phyloP scores from a whole-genome alignment of 148 eudicot species.

The Persicaria tinctoria region DNA sequence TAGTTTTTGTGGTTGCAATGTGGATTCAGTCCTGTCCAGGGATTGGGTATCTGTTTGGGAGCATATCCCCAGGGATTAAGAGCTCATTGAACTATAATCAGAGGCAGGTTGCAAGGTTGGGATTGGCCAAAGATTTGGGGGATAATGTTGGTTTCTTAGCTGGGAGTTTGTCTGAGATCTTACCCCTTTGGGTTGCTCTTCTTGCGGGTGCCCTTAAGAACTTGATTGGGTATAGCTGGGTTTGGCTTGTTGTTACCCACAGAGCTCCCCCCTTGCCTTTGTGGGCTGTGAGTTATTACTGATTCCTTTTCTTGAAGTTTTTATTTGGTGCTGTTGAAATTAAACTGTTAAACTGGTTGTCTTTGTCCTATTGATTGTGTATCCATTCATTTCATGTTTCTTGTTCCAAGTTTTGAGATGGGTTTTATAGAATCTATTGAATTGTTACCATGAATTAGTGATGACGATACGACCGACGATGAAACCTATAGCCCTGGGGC shows the following conservation, averaged over 20 bases:
- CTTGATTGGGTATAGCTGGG: slow-evolving; percentile 84
- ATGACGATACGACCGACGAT: neutral
- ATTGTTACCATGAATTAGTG: neutral
- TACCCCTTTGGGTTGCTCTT: slow-evolving; percentile 84
- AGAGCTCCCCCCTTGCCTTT: slow-evolving; percentile 66
- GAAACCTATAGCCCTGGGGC: no score
- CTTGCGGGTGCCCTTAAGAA: slow-evolving; percentile 88
- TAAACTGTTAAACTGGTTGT: neutral
- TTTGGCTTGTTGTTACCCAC: slow-evolving; percentile 74
- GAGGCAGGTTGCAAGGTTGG: slow-evolving; percentile 75
- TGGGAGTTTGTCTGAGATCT: slow-evolving; percentile 66
- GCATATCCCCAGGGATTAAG: slow-evolving; percentile 77
- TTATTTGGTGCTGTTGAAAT: neutral
- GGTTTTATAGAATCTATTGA: neutral
- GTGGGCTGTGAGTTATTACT: slow-evolving; percentile 66
- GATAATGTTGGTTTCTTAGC: slow-evolving; percentile 95
- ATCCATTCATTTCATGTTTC: neutral
- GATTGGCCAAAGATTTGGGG: slow-evolving; percentile 89
- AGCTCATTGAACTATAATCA: slow-evolving; percentile 68
- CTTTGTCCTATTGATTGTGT: neutral
- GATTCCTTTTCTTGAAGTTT: neutral
- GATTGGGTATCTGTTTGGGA: slow-evolving; percentile 86
- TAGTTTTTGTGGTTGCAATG: slow-evolving; percentile 89
- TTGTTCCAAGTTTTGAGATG: neutral
- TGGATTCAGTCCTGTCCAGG: slow-evolving; percentile 96